Base-by-base conservation (phyloP, 2,329 filamentous ascomycete species). In the Verticillium nubilum region DNA sequence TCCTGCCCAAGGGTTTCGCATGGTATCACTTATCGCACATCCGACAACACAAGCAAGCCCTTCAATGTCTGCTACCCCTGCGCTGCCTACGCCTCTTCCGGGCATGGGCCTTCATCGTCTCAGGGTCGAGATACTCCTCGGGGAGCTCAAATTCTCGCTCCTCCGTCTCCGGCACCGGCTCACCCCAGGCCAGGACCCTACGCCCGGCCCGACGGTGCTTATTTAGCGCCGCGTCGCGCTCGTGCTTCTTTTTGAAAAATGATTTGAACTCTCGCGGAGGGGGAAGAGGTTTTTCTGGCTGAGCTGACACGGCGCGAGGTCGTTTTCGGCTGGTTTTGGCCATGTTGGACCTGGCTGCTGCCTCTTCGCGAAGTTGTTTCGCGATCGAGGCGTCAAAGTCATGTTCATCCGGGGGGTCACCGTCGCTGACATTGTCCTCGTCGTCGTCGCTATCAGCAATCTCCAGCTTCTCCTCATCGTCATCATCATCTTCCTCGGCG, bases 231-330 rank as follows among this genome's bases (percentile, higher is more conserved):
- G 87, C 85, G 25, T 92, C 90, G 27, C 94, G 88, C 62, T 94
- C 82, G 68, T 96, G 87, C 26, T 83, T 86, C 74, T 95, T 92
- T 19, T 82, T 73, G 70, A 92, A 98, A 76, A 97, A 97, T 0
- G 91, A 96, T n/a, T 80, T 89, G 69, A 97, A 92, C 37, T 90
- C 88, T 60, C 80, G 83, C 2, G 73, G 56, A 6, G 56, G 73
- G 12, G 77, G 75, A 65, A 47, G 67, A 63, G 69, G 68, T 54
- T 69, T 59, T 17, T 33, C 58, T 26, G 47, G 60, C 31, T 58
- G 37, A 17, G 57, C 55, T 35, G 55, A 26, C 64, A 61, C 12
- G 65, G 65, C 60, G 67, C 61, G 70, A 67, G 63, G 69, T 63
- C 58, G 66, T 53, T 67, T 74, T 27, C 67, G 66, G 26, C 70